phyloP scores from a whole-genome alignment of 495 filamentous ascomycete species.

The Trypethelium eluteriae region DNA sequence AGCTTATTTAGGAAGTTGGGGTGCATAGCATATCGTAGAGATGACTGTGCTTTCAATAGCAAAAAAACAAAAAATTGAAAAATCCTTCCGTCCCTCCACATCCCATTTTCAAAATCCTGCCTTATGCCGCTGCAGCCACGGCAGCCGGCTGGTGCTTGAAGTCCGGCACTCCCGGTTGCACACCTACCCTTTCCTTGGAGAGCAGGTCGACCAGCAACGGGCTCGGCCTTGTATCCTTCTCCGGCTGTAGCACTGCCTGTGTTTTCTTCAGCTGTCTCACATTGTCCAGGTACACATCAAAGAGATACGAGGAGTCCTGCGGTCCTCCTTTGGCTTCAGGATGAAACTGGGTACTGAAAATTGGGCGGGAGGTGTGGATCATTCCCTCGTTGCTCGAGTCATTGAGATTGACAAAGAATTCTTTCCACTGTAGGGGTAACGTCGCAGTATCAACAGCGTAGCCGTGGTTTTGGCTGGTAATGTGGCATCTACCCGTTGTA shows the following conservation, averaged over 20 bases:
- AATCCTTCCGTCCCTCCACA: neutral
- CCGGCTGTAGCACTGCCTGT: conserved; percentile 56
- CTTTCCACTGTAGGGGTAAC: conserved; percentile 79
- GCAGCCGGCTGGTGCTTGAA: conserved; percentile 16
- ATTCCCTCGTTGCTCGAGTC: conserved; percentile 91
- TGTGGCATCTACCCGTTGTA: conserved; percentile 94
- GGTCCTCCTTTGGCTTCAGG: conserved; percentile 96
- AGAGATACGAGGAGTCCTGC: conserved; percentile 85
- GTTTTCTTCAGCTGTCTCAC: conserved; percentile 80
- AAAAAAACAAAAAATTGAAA: neutral
- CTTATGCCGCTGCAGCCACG: conserved; percentile 13
- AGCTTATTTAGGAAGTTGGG: neutral
- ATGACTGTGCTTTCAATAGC: conserved; percentile 4
- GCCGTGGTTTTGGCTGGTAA: conserved; percentile 96
- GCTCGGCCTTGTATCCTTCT: conserved; percentile 71
- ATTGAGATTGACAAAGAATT: conserved; percentile 96
- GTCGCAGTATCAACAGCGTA: conserved; percentile 90
- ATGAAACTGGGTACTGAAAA: conserved; percentile 98
- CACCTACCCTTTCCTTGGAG: conserved; percentile 87
- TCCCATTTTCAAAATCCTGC: neutral
- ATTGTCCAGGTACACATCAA: conserved; percentile 89
- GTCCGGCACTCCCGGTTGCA: conserved; percentile 36
- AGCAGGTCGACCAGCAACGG: conserved; percentile 84
- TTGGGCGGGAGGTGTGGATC: conserved; percentile 91
- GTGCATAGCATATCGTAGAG: neutral